Conservation (phyloP, 106 monocot species). For the Dendrobium catenatum region DNA sequence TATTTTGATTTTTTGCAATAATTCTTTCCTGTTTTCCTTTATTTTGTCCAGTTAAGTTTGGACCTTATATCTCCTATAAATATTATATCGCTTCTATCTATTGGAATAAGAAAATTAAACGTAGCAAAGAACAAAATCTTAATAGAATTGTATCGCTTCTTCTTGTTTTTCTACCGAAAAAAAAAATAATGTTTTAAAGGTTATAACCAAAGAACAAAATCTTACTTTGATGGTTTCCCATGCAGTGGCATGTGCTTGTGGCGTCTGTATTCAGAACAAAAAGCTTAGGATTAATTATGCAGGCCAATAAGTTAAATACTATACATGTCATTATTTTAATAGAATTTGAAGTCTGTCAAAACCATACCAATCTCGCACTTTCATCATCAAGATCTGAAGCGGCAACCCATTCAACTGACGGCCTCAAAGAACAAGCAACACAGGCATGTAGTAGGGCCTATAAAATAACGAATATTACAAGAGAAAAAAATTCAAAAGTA, state of each 20-base stretch:
- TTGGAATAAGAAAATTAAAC: too few species aligned
- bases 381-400: constrained; percentile 85
- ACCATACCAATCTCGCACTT: constrained; percentile 43
- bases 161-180: too few species aligned
- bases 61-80: too few species aligned
- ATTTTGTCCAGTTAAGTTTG: too few species aligned
- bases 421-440: constrained; percentile 57
- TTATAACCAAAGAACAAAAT: not conserved
- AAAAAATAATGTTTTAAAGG: not conserved
- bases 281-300: not conserved
- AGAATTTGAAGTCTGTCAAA: not conserved
- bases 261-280: constrained; percentile 37
- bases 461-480: not conserved
- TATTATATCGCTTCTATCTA: too few species aligned
- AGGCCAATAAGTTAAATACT: not conserved
- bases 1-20: too few species aligned
- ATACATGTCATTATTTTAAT: not conserved
- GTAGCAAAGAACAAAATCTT: too few species aligned
- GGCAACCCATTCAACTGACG: constrained; percentile 71
- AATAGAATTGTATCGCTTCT: too few species aligned
- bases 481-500: not conserved
- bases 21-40: too few species aligned
- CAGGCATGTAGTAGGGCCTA: constrained; percentile 83
- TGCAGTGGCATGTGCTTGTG: constrained; percentile 55
- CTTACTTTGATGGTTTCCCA: constrained; percentile 67